Conservation (phyloP, 2,329 filamentous ascomycete genomes). For the Blastomyces gilchristii region DNA sequence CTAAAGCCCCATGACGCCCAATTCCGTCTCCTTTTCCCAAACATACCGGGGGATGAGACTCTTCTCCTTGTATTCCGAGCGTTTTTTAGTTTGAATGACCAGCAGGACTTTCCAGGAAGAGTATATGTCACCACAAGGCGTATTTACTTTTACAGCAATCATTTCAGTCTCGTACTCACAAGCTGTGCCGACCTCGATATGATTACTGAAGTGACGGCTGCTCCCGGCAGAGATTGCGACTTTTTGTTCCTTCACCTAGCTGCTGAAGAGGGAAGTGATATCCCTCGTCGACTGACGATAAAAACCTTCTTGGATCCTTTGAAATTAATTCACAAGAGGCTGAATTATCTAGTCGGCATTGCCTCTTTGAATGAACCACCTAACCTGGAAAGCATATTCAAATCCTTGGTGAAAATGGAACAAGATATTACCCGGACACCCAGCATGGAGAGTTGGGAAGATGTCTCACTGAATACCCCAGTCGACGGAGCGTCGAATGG, state of each 20-base stretch:
- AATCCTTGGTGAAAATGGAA: slow-evolving; percentile 65
- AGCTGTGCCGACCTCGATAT: slow-evolving; percentile 64
- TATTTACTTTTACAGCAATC: slow-evolving; percentile 94
- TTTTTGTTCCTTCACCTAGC: slow-evolving; percentile 79
- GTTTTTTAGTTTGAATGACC: slow-evolving; percentile 70
- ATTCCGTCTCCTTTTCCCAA: slow-evolving; percentile 83
- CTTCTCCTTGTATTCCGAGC: slow-evolving; percentile 86
- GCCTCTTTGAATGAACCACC: slow-evolving; percentile 61
- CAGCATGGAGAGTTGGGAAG: slow-evolving; percentile 85
- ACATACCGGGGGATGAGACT: slow-evolving; percentile 65
- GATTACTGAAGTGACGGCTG: slow-evolving; percentile 81
- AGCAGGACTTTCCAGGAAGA: slow-evolving; percentile 69
- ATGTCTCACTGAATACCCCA: slow-evolving; percentile 53
- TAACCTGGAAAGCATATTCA: slow-evolving; percentile 59
- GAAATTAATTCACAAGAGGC: slow-evolving; percentile 65
- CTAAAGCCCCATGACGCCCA: slow-evolving; percentile 82
- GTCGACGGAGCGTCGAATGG: slow-evolving; percentile 44
- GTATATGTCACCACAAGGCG: slow-evolving; percentile 80
- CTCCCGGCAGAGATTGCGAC: slow-evolving; percentile 82
- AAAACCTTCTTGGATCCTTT: slow-evolving; percentile 90
- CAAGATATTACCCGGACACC: slow-evolving; percentile 52
- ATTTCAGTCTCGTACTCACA: slow-evolving; percentile 80
- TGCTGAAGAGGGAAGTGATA: slow-evolving; percentile 50
- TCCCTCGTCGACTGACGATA: slow-evolving; percentile 66
- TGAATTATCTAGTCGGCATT: slow-evolving; percentile 79